Conservation (phyloP, 2,329 filamentous ascomycete genomes). For the Xylariaceae sp. region DNA sequence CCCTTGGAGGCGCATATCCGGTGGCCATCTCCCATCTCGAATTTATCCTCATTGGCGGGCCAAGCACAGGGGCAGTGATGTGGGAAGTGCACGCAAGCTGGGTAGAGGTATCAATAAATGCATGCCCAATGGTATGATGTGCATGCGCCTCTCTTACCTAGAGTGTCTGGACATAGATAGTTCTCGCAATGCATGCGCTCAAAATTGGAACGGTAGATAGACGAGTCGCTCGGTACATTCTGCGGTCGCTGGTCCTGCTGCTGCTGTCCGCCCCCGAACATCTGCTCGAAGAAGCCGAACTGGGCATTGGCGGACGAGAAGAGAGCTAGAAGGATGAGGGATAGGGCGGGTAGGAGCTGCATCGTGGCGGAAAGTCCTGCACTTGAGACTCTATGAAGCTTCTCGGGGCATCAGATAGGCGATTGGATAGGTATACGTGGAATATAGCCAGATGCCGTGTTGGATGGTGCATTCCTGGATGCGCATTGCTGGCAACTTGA, state of each 20-base stretch:
- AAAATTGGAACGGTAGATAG: conserved; percentile 56
- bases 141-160: conserved; percentile 38
- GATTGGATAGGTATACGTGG: neutral
- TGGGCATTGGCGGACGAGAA: conserved; percentile 63
- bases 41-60: conserved; percentile 71
- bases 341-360: conserved; percentile 23
- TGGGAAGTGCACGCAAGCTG: conserved; percentile 88
- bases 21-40: conserved; percentile 67
- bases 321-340: conserved; percentile 52
- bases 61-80: conserved; percentile 95
- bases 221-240: conserved; percentile 80
- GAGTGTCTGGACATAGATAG: conserved; percentile 90
- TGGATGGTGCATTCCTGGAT: neutral
- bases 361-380: conserved; percentile 24
- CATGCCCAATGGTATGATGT: too few species aligned
- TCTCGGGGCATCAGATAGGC: neutral
- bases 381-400: neutral
- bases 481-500: conserved; percentile 1
- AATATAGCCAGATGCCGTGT: neutral
- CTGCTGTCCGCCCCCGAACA: conserved; percentile 67
- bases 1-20: conserved; percentile 72
- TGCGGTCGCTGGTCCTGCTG: conserved; percentile 59
- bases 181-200: conserved; percentile 76
- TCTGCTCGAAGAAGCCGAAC: conserved; percentile 97
- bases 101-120: neutral